Base-by-base conservation (phyloP, 306 rosid genomes). In the Prunus dulcis region DNA sequence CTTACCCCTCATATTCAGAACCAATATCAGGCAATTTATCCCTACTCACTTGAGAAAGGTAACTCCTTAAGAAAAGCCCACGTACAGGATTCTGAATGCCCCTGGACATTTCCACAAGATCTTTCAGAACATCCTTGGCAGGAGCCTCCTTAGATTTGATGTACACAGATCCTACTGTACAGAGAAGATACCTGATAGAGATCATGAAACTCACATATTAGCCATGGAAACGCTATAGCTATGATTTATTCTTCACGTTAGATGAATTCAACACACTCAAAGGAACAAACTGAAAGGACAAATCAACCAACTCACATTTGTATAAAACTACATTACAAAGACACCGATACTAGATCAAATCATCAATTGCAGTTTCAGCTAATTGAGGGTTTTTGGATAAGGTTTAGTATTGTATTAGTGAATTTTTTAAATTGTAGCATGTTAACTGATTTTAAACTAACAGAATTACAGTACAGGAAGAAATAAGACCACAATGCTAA, bases 111-210 rank as follows among this genome's bases (percentile, higher is more conserved):
- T 87, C 91, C 38, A 87, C 91, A 1, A 87, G 91, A 83, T 87
- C 91, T 78, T 87, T 87, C 66, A 87, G 85, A 65, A 87, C 84
- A 64, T 87, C 88, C 71, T 84, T 87, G 27, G 91, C 88, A 67
- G 91, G 91, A 71, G 91, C 91, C 72, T 87, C 91, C 80, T 87
- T 87, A 64, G 91, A 87, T 76, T 82, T 87, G 79, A 87, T 87
- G 53, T 87, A 87, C 49, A 87, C 91, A 15, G 91, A 87, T 75
- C 91, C 91, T 60, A 87, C 88, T 17, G 91, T 87, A 72, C 88
- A 87, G 30, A 87, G 88, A 53, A 87, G 85, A 71, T 87, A 87
- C 78, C 91, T 87, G 73, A 70, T 20, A 28, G 25, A 67, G 52
- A 64, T 32, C 45, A 71, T 17, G 63, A 22, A 62, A 30, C 46